Evolutionary conservation across 345 rosid genomes (phyloP).

Genomic region (Eucalyptus caleyi): DNA sequence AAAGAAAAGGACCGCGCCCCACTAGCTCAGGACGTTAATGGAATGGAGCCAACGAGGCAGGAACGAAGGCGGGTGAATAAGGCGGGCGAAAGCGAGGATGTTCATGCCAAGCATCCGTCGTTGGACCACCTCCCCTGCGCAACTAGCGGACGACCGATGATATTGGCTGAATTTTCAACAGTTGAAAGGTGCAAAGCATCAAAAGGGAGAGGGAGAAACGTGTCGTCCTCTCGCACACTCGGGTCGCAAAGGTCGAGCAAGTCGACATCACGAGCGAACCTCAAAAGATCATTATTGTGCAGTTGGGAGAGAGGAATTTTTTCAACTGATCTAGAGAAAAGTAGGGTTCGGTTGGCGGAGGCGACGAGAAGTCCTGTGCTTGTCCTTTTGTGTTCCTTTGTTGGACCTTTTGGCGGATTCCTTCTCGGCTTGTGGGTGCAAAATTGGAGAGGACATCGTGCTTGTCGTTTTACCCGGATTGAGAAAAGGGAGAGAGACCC

Average conservation of each 20-base stretch:
- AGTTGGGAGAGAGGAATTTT: not conserved
- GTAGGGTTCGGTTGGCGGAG: not conserved
- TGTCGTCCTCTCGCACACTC: not conserved
- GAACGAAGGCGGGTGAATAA: not conserved
- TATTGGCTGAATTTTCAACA: not conserved
- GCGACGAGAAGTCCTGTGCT: not conserved
- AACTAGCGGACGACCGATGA: not conserved
- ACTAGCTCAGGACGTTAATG: not conserved
- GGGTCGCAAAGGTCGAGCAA: not conserved
- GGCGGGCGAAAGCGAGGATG: not conserved
- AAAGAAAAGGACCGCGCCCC: not conserved
- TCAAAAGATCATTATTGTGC: not conserved
- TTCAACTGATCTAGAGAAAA: not conserved
- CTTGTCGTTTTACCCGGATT: not conserved
- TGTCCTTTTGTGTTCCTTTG: not conserved
- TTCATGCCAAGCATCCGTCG: not conserved
- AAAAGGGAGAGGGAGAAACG: not conserved
- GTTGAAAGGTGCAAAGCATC: not conserved
- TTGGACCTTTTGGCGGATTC: not conserved
- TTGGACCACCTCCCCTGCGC: not conserved
- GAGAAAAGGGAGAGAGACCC: not conserved
- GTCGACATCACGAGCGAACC: not conserved
- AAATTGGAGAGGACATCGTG: not conserved
- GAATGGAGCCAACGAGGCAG: not conserved
- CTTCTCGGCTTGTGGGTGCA: not conserved